phyloP scores from a whole-genome alignment of 306 rosid genomes.

The Fragaria ananassa region DNA sequence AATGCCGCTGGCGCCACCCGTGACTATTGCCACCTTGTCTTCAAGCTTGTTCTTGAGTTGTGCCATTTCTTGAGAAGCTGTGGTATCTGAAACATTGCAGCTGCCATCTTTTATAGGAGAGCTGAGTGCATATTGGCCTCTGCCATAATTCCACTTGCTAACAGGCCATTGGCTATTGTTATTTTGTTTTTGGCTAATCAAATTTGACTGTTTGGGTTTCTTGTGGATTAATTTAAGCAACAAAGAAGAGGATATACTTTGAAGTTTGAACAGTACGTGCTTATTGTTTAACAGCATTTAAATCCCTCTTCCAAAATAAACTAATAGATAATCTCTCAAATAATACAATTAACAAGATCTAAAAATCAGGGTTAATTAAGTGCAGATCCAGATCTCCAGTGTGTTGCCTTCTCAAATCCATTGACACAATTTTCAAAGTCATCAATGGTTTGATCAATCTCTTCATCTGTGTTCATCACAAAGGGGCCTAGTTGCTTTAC shows the following conservation, averaged over 20 bases:
- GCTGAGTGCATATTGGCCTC: too few relatives aligned
- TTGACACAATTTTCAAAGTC: constrained; percentile 78
- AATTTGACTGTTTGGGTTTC: too few relatives aligned
- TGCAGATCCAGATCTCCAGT: constrained; percentile 72
- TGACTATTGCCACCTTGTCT: constrained; percentile 51
- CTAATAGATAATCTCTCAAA: constrained; percentile 10
- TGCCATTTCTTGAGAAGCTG: background rate
- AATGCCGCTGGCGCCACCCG: constrained; percentile 66
- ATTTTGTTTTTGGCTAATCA: too few relatives aligned
- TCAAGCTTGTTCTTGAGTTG: constrained; percentile 1
- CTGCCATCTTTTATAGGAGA: background rate
- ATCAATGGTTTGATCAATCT: constrained; percentile 79
- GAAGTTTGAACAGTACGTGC: too few relatives aligned
- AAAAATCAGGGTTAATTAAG: constrained; percentile 37
- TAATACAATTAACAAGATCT: background rate
- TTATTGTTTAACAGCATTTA: too few relatives aligned
- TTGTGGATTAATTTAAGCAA: too few relatives aligned
- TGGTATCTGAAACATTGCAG: background rate
- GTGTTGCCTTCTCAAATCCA: constrained; percentile 93
- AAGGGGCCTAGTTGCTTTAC: constrained; percentile 84
- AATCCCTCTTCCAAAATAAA: background rate
- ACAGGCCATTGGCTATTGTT: too few relatives aligned
- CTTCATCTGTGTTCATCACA: constrained; percentile 93
- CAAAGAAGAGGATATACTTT: too few relatives aligned
- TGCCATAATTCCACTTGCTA: too few relatives aligned